Evolutionary conservation across 441 rosid genomes (phyloP), one percentile per base, ranked within the genome.

Genomic region (Iberis amara): DNA sequence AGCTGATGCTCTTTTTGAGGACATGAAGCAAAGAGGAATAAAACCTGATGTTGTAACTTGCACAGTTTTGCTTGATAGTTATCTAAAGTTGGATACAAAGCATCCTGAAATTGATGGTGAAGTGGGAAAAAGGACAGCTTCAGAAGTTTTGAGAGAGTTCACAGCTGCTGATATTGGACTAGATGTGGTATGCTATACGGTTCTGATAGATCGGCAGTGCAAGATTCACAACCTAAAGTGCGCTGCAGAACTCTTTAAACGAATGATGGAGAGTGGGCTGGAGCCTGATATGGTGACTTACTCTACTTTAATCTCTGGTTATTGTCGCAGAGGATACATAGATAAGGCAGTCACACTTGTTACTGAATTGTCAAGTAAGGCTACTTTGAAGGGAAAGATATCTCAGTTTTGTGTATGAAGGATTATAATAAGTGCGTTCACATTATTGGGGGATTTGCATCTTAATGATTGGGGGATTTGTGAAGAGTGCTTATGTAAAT

Each of bases 241-340:
- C 21, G 82, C 84, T 8, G 14, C 44, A 36, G 38, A 41, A 9
- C 53, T 79, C 26, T 76, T 79, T 43, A 31, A 60, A 59, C 67
- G 64, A 65, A 78, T 87, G 79, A 69, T 72, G 55, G 75, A 66
- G 7, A 63, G 46, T 58, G 95, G 86, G 31, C 38, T 81, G 40
- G 49, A 74, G 65, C 95, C 92, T 38, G 90, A 90, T 76, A 66
- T 14, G 10, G 76, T 68, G 36, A 64, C 88, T 4, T 85, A 76
- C 64, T 67, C 76, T 7, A 72, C 79, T 68, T 86, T 86, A 41
- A 53, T 90, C 43, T 68, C 61, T 53, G 78, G 78, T 31, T 74
- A 46, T 62, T 55, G 57, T 36, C 57, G 68, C 36, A 33, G 48
- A 45, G 82, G 90, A 62, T 68, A 66, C 55, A 24, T 73, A 12